These are phyloP conservation scores for Melampsora americana DNA, from an alignment of 1,284 basidiomycete genomes.

Conservation along the genomic window DNA sequence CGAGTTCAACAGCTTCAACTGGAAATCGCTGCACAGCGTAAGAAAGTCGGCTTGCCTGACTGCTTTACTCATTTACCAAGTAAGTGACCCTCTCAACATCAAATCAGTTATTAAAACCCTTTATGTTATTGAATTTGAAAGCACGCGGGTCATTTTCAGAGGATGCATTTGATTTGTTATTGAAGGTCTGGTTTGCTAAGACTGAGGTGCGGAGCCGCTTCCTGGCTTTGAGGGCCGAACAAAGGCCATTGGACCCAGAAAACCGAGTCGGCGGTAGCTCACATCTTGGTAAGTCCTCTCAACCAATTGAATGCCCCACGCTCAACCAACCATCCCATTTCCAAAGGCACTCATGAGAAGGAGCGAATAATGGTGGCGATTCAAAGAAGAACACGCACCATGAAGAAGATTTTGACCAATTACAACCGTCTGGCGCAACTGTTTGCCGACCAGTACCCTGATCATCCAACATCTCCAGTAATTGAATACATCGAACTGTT, in stretches of 20 bases:
- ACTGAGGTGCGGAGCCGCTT: not conserved
- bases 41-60: too few species aligned
- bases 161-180: not conserved
- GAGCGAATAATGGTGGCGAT: not conserved
- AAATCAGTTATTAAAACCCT: too few species aligned
- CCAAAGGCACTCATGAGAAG: conserved; percentile 18
- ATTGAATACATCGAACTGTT: not conserved
- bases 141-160: too few species aligned
- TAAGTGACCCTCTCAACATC: too few species aligned
- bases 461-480: not conserved
- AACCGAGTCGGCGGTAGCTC: conserved; percentile 1
- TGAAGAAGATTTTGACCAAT: not conserved
- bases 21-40: too few species aligned
- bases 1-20: too few species aligned
- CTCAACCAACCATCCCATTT: not conserved
- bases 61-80: too few species aligned
- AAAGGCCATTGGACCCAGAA: conserved; percentile 12
- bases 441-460: not conserved
- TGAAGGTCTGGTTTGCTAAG: conserved; percentile 26
- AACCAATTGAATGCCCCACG: not conserved
- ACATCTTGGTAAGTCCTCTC: not conserved
- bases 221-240: conserved; percentile 9
- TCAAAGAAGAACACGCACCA: not conserved
- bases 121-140: too few species aligned
- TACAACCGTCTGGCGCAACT: not conserved